A percentile compares a stretch with the other conserved stretches of the same genome.
Evolutionary conservation across 345 rosid species (phyloP).

Genomic region (Reutealis trisperma): DNA sequence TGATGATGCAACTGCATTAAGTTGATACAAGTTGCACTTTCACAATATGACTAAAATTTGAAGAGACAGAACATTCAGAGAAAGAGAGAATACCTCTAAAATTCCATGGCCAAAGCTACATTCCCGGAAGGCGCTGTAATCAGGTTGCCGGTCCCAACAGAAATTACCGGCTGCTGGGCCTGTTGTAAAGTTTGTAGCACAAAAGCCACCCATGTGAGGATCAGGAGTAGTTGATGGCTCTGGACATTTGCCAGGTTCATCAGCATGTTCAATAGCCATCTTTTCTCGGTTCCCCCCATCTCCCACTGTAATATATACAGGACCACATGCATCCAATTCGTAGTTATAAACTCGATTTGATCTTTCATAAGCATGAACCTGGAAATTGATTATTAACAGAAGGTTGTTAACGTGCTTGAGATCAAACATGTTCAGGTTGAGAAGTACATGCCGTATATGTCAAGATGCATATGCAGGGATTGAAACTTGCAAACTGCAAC

Average conservation of each 20-base stretch:
- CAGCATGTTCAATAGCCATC: constrained; percentile 67
- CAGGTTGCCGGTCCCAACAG: constrained; percentile 92
- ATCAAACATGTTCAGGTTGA: background rate
- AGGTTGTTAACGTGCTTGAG: background rate
- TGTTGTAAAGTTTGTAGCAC: constrained; percentile 74
- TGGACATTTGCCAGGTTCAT: constrained; percentile 89
- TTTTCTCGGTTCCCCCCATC: constrained; percentile 78
- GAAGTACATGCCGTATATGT: too few species aligned
- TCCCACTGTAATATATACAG: constrained; percentile 70
- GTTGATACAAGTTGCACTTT: background rate
- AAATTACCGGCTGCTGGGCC: constrained; percentile 67
- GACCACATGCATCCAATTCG: constrained; percentile 79
- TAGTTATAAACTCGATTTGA: constrained; percentile 88
- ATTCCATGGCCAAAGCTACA: constrained; percentile 96
- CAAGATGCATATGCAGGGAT: background rate
- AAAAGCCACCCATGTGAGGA: constrained; percentile 52
- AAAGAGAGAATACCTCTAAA: constrained; percentile 60
- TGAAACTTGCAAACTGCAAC: background rate
- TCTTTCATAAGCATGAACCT: constrained; percentile 96
- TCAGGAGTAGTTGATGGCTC: constrained; percentile 57
- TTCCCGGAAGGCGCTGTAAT: constrained; percentile 85
- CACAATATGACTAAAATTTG: background rate
- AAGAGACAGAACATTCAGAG: background rate
- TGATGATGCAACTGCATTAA: background rate
- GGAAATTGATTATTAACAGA: constrained; percentile 12